These are phyloP conservation scores for Poa annua DNA, from an alignment of 176 grass and related monocot species.

Conservation along the genomic window DNA sequence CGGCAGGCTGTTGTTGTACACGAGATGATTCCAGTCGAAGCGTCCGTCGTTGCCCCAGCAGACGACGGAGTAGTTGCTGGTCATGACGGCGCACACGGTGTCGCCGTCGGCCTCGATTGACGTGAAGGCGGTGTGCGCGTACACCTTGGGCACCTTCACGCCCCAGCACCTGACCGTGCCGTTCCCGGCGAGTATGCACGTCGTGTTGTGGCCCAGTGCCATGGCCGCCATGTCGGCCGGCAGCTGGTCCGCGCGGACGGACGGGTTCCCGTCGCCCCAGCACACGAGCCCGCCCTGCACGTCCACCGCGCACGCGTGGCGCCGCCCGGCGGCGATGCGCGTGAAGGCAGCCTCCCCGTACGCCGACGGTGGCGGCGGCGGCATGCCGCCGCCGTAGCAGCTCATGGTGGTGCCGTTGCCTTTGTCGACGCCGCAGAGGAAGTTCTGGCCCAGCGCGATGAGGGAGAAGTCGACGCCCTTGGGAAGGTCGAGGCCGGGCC, in stretches of 20 bases:
- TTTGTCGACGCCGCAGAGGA: slow-evolving; percentile 68
- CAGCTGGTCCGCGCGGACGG: neutral
- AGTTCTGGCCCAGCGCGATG: slow-evolving; percentile 78
- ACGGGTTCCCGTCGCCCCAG: slow-evolving; percentile 68
- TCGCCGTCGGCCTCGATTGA: slow-evolving; percentile 72
- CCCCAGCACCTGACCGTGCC: slow-evolving; percentile 67
- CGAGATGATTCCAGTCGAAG: slow-evolving; percentile 22
- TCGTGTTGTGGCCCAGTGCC: slow-evolving; percentile 68
- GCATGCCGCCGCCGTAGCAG: slow-evolving; percentile 42
- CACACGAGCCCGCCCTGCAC: slow-evolving; percentile 44
- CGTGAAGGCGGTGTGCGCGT: slow-evolving; percentile 42
- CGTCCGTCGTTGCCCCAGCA: slow-evolving; percentile 77
- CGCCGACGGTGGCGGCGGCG: neutral
- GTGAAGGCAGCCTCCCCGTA: neutral
- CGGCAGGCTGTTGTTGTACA: slow-evolving; percentile 62
- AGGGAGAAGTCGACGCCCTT: slow-evolving; percentile 44
- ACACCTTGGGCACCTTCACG: slow-evolving; percentile 36
- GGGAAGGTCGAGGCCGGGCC: slow-evolving; percentile 42
- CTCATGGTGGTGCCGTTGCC: neutral
- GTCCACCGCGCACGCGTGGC: slow-evolving; percentile 69
- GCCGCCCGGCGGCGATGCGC: slow-evolving; percentile 52
- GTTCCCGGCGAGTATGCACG: slow-evolving; percentile 62
- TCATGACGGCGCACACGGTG: slow-evolving; percentile 66
- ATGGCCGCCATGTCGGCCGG: slow-evolving; percentile 41
- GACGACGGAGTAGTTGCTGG: slow-evolving; percentile 54